A percentile compares a stretch with the other conserved stretches of the same genome.
Evolutionary conservation across 495 filamentous ascomycete species (phyloP).

Genomic region (Neohortaea acidophila): DNA sequence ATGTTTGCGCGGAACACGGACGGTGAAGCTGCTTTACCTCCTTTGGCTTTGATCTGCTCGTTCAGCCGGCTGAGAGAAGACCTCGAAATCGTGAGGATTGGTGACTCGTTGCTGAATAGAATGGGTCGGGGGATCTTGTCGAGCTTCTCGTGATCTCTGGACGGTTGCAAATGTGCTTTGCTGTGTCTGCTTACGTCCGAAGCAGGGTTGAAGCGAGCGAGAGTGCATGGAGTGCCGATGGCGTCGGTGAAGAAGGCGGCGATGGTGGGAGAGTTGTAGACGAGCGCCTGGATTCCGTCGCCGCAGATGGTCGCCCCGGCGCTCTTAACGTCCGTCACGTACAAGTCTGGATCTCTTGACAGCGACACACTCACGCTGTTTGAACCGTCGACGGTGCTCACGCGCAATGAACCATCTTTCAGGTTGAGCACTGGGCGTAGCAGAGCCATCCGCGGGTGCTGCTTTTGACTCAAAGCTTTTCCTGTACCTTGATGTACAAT

Average conservation of each 20-base stretch:
- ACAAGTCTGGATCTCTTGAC: slow-evolving; percentile 41
- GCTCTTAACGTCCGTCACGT: slow-evolving; percentile 15
- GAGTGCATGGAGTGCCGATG: slow-evolving; percentile 58
- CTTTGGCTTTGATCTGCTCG: slow-evolving; percentile 42
- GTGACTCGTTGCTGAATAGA: slow-evolving; percentile 77
- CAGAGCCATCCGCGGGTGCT: slow-evolving; percentile 68
- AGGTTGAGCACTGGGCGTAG: slow-evolving; percentile 58
- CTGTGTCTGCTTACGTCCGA: slow-evolving; percentile 44
- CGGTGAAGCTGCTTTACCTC: slow-evolving; percentile 43
- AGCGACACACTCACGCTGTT: slow-evolving; percentile 47
- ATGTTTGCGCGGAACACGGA: slow-evolving; percentile 79
- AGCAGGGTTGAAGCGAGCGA: slow-evolving; percentile 55
- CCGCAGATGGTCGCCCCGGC: slow-evolving; percentile 59
- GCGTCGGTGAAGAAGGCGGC: slow-evolving; percentile 58
- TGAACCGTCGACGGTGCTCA: slow-evolving; percentile 21
- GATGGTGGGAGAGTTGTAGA: slow-evolving; percentile 47
- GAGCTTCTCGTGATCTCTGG: slow-evolving; percentile 27
- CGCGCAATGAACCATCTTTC: slow-evolving; percentile 37
- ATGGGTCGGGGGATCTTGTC: slow-evolving; percentile 41
- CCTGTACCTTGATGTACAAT: slow-evolving; percentile 70
- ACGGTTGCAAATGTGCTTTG: slow-evolving; percentile 42
- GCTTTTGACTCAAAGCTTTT: slow-evolving; percentile 64
- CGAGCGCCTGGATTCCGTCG: slow-evolving; percentile 51
- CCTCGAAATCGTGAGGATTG: slow-evolving; percentile 68
- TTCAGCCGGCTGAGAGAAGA: slow-evolving; percentile 70